Conservation (phyloP, 2,329 filamentous ascomycete species). For the Fusarium sulawesiense region DNA sequence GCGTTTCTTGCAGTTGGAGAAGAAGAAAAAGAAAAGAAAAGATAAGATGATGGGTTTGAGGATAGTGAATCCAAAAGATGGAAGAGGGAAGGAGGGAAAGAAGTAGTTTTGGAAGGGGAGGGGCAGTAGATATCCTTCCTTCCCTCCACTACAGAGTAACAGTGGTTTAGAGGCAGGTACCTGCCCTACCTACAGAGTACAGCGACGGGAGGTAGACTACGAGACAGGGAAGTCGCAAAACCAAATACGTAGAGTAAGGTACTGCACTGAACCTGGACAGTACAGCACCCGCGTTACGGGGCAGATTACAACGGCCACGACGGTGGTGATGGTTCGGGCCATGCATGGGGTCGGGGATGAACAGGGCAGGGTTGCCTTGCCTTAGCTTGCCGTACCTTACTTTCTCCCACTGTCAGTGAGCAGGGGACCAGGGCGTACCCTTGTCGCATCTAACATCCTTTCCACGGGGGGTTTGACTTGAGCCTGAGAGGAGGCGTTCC, state of each 20-base stretch:
- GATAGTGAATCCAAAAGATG: slow-evolving; percentile 38
- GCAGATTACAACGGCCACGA: slow-evolving; percentile 48
- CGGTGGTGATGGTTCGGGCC: slow-evolving; percentile 46
- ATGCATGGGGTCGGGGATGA: slow-evolving; percentile 21
- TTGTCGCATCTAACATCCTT: slow-evolving; percentile 28
- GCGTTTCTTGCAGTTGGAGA: slow-evolving; percentile 42
- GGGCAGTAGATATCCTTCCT: slow-evolving; percentile 42
- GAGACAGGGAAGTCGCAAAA: slow-evolving; percentile 15
- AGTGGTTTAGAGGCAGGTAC: background rate
- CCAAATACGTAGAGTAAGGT: slow-evolving; percentile 17
- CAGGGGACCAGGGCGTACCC: slow-evolving; percentile 19
- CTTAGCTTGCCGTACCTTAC: slow-evolving; percentile 4
- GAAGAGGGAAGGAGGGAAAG: slow-evolving; percentile 34
- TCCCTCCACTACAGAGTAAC: slow-evolving; percentile 3
- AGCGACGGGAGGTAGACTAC: background rate
- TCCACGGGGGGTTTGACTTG: background rate
- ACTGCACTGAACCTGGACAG: slow-evolving; percentile 6
- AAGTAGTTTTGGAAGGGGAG: slow-evolving; percentile 45
- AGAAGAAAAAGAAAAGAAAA: slow-evolving; percentile 43
- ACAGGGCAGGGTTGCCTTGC: slow-evolving; percentile 8
- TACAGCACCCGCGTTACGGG: slow-evolving; percentile 26
- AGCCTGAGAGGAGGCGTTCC: slow-evolving; percentile 25
- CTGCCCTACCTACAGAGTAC: slow-evolving; percentile 4
- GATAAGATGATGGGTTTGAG: slow-evolving; percentile 29
- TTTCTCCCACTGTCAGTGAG: slow-evolving; percentile 8